Conservation (phyloP, 129 eudicot genomes). For the sunflower (Helianthus annuus) region DNA sequence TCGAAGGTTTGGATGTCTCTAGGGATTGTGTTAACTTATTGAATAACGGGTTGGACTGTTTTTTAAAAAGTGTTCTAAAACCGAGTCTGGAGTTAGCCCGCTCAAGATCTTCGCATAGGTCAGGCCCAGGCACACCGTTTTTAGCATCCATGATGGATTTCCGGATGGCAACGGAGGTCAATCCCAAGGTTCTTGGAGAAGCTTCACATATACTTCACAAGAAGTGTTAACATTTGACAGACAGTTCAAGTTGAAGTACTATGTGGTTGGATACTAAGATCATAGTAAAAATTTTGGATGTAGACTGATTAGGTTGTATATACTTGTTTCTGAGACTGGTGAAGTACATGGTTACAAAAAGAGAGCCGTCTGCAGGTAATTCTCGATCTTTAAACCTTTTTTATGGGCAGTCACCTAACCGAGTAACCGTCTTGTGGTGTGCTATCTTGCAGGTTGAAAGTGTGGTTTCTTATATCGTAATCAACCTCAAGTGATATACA, state of each 20-base stretch:
- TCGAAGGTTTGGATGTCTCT: conserved; percentile 50
- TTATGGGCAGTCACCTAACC: conserved; percentile 6
- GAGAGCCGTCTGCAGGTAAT: conserved; percentile 14
- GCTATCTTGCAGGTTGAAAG: conserved; percentile 15
- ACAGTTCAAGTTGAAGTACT: not conserved
- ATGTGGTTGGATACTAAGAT: conserved; percentile 6
- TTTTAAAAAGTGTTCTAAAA: conserved; percentile 51
- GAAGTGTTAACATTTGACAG: conserved; percentile 21
- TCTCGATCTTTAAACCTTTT: not conserved
- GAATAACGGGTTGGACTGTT: conserved; percentile 70
- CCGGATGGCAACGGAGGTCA: conserved; percentile 58
- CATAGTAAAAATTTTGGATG: conserved; percentile 21
- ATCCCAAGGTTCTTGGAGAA: conserved; percentile 53
- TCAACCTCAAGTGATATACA: conserved; percentile 4
- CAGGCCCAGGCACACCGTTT: conserved; percentile 22
- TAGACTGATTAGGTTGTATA: conserved; percentile 27
- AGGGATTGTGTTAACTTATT: conserved; percentile 63
- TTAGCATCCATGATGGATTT: conserved; percentile 61
- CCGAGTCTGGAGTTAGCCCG: conserved; percentile 54
- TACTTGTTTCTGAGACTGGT: conserved; percentile 19
- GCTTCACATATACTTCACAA: conserved; percentile 24
- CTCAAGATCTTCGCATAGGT: conserved; percentile 40
- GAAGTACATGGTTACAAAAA: conserved; percentile 17
- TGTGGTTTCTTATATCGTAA: not conserved
- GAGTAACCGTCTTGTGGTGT: conserved; percentile 1